Percentiles rank a stretch among this genome's conserved stretches.
Evolutionary conservation across 371 early-diverging fungal species (phyloP).

Genomic region (Rhizopus microsporus): DNA sequence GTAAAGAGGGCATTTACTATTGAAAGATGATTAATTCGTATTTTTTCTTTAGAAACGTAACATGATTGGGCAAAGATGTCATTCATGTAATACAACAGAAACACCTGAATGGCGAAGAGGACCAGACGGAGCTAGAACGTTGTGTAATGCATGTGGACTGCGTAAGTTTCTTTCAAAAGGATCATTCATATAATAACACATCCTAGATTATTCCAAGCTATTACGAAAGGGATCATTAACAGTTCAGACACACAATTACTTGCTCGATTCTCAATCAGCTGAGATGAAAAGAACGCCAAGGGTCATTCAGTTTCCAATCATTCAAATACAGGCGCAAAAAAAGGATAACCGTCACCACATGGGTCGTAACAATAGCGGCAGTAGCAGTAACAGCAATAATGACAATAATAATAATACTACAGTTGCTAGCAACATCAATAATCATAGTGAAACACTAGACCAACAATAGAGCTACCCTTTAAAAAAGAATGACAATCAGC

Average conservation of each 20-base stretch:
- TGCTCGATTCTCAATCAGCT: constrained; percentile 10
- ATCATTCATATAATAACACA: constrained; percentile 5
- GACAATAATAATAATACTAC: neutral
- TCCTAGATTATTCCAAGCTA: constrained; percentile 30
- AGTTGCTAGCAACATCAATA: no score
- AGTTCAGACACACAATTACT: constrained; percentile 27
- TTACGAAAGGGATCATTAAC: constrained; percentile 28
- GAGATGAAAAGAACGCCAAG: neutral
- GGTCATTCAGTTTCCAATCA: constrained; percentile 19
- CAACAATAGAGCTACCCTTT: no score
- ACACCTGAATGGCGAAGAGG: constrained; percentile 77
- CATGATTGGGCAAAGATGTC: constrained; percentile 49
- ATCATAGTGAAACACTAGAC: no score
- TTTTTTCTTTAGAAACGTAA: constrained; percentile 28
- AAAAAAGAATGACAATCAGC: no score
- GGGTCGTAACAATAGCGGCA: neutral
- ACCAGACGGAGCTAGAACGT: constrained; percentile 66
- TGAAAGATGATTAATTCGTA: no score
- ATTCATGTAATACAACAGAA: constrained; percentile 61
- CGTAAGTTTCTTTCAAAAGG: constrained; percentile 38
- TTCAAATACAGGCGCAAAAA: constrained; percentile 12
- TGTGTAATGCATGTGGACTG: constrained; percentile 73
- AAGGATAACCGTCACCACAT: neutral
- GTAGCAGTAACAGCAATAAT: neutral
- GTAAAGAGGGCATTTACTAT: constrained; percentile 4